Evolutionary conservation across 116 monocot species (phyloP), one percentile per base, ranked within the genome.

Genomic region (Cymodocea nodosa): DNA sequence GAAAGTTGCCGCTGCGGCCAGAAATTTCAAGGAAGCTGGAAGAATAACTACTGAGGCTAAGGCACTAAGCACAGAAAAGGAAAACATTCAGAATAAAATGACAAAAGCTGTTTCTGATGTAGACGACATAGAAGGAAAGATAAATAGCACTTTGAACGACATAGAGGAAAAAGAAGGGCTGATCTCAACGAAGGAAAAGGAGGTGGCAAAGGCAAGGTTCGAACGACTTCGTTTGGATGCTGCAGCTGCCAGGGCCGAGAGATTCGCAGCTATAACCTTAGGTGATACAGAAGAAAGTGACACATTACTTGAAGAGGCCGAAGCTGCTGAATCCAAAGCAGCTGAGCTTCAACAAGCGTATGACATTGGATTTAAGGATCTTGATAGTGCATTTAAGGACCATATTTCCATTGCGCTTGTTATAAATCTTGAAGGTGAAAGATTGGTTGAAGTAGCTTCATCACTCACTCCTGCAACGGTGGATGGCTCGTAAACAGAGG

Each of bases 11-110:
- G 95, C 95, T 22, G 84, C 95, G 52, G 87, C 88, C 51, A 79
- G 91, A 56, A 97, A 90, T 73, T 97, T 97, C 62, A 97, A 88
- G 79, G 91, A 97, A 80, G 97, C 97, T 6, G 82, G 83, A 15
- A 63, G 97, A 49, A 77, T 91, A 72, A 83, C 91, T 73, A 77
- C 83, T n/a, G 91, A 97, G 75, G 91, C 82, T 0, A 97, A 91
- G 74, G 64, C 83, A 50, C 80, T 97, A 49, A 74, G 71, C 64
- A 35, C 64, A 9, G 97, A 97, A 56, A 87, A 71, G 64, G 91
- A 88, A 70, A 73, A 60, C 35, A 72, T 88, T 56, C 85, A 81
- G 57, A 57, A 22, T 68, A 82, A 84, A 57, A 66, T 19, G 49
- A 76, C 79, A 59, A 78, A 80, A 34, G 68, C 81, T 35, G 57